Base-by-base conservation (phyloP, 1,139 yeast species). In the Suhomyces guaymorum region DNA sequence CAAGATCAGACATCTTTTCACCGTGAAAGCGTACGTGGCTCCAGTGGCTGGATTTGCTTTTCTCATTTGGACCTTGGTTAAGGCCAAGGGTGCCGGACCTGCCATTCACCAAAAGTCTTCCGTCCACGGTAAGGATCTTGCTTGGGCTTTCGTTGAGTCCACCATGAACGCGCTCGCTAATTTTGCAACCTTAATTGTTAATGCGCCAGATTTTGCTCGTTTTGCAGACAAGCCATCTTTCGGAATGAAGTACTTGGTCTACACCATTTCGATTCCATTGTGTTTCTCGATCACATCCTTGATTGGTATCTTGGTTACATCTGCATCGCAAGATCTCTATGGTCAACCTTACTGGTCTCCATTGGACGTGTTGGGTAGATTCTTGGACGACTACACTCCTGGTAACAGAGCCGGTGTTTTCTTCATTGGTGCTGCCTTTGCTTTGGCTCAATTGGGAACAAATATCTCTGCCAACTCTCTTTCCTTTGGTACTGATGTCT, bases 161-260 rank as follows among this genome's bases (percentile, higher is more conserved):
- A 66, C 82, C 26, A 82, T 88, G 88, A 82, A 82, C 56, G 73
- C 89, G 34, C 67, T 89, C 47, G 88, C 95, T 17, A 85, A 86
- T 61, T 88, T 88, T 53, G 94, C 95, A 5, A 85, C 96, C 6
- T 72, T 89, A 53, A 83, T 87, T 52, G 78, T 84, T 44, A 89
- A 89, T 61, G 84, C 95, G 13, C 95, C 96, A 0, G 97, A 89
- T 71, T 88, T 87, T 59, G 73, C 95, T 15, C 79, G 96, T 58
- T 84, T 88, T 58, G 83, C 96, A 7, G 74, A 72, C 38, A 56
- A 54, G 32, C 70, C 71, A 7, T 54, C 70, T 7, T 67, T 64
- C 40, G 55, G 64, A 15, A 63, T 69, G 59, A 70, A 68, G 42
- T 69, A 69, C 41, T 48, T 68, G 43, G 73, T 68, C 9, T 66